These are phyloP conservation scores for Prunus yedoensis DNA, from an alignment of 331 rosid species.

Conservation along the genomic window DNA sequence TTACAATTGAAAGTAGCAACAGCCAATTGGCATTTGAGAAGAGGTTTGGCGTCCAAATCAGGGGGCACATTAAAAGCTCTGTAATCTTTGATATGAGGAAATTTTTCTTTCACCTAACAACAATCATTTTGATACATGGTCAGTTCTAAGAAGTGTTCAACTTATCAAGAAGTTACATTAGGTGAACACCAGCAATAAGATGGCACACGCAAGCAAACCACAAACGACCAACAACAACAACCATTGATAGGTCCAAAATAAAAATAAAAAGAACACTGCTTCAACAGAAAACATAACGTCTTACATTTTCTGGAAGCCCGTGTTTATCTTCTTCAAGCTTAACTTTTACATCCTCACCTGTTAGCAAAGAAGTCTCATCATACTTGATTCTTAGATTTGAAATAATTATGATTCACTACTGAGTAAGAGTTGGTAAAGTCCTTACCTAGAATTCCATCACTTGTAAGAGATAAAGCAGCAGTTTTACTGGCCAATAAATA, in stretches of 20 bases:
- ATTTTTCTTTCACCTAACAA: constrained; percentile 70
- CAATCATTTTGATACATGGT: background rate
- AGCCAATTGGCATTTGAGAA: constrained; percentile 74
- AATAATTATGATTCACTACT: background rate
- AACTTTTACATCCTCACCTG: constrained; percentile 77
- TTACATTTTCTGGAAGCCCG: constrained; percentile 70
- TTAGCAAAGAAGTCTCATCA: constrained; percentile 26
- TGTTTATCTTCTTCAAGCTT: constrained; percentile 63
- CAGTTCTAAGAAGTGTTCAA: background rate
- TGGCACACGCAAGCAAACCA: constrained; percentile 19
- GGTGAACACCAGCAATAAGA: background rate
- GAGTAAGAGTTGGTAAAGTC: background rate
- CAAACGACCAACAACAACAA: constrained; percentile 8
- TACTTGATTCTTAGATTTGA: background rate
- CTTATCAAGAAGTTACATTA: background rate
- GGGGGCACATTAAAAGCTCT: constrained; percentile 59
- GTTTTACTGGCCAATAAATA: constrained; percentile 59
- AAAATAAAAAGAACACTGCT: constrained; percentile 3
- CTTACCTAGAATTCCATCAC: constrained; percentile 55
- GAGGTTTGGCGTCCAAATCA: constrained; percentile 48
- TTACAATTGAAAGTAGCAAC: constrained; percentile 65
- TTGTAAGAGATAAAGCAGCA: constrained; percentile 51
- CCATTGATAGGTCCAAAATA: background rate
- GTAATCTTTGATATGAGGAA: constrained; percentile 70
- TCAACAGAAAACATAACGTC: background rate